These are phyloP conservation scores for Corchorus olitorius DNA, from an alignment of 345 rosid species.

Conservation along the genomic window DNA sequence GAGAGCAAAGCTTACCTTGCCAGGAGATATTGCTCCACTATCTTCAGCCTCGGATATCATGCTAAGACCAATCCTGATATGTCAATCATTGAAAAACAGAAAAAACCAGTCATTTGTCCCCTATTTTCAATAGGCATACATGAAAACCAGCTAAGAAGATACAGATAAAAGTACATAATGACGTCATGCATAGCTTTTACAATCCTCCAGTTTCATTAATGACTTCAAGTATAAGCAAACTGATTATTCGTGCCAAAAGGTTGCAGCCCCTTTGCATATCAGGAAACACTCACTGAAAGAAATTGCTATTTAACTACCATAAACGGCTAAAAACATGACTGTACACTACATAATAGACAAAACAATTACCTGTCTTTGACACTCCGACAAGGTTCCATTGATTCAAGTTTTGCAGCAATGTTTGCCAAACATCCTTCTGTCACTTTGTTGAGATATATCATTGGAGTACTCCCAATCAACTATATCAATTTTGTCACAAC, in stretches of 20 bases:
- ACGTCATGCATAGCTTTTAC: neutral
- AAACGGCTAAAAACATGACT: neutral
- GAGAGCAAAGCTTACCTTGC: constrained; percentile 54
- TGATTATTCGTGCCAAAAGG: neutral
- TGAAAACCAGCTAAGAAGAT: constrained; percentile 5
- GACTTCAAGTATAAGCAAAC: constrained; percentile 11
- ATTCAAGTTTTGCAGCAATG: constrained; percentile 95
- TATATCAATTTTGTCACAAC: constrained; percentile 43
- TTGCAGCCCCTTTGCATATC: neutral
- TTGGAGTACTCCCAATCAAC: constrained; percentile 93
- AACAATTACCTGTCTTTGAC: constrained; percentile 79
- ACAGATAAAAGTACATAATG: neutral
- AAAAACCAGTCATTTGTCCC: neutral
- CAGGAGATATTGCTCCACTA: constrained; percentile 70
- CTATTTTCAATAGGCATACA: constrained; percentile 6
- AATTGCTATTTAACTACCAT: neutral
- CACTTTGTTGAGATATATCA: constrained; percentile 90
- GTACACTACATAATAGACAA: constrained; percentile 2
- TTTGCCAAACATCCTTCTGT: constrained; percentile 74
- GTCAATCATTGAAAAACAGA: constrained; percentile 14
- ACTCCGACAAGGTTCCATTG: constrained; percentile 94
- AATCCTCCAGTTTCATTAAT: neutral
- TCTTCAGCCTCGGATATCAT: constrained; percentile 92
- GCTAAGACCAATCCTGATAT: constrained; percentile 73
- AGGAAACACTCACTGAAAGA: neutral